Conservation (phyloP, 2,329 filamentous ascomycete species). For the Teratosphaeriaceae sp. region DNA sequence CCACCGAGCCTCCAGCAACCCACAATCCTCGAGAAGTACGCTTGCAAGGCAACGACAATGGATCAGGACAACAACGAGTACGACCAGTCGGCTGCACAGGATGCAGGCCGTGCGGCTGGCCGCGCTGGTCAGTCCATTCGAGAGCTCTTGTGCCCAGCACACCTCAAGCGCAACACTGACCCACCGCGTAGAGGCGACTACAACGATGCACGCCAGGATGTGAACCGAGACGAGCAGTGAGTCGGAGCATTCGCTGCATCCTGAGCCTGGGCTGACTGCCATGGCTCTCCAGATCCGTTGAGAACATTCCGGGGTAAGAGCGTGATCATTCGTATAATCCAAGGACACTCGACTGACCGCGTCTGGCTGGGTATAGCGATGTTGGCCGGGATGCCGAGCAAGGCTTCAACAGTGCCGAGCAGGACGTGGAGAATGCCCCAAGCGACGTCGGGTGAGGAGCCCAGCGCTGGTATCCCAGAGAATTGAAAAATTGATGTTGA, state of each 20-base stretch:
- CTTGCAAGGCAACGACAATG: background rate
- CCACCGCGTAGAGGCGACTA: no score
- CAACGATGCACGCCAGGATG: constrained; percentile 11
- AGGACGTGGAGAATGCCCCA: constrained; percentile 13
- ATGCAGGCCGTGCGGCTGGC: constrained; percentile 14
- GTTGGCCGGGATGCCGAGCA: constrained; percentile 7
- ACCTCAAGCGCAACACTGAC: no score
- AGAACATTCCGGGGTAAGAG: constrained; percentile 4
- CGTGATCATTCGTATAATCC: no score
- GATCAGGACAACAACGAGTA: constrained; percentile 3
- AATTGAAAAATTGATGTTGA: background rate
- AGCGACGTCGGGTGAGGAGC: constrained; percentile 7
- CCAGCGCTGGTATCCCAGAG: background rate
- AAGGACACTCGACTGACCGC: background rate
- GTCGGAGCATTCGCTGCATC: constrained; percentile 1
- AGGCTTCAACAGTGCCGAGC: constrained; percentile 10
- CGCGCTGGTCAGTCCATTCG: constrained; percentile 6
- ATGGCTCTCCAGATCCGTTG: background rate
- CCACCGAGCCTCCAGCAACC: no score
- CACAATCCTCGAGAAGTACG: background rate
- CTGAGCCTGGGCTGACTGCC: background rate
- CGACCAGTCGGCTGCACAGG: constrained; percentile 12
- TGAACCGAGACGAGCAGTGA: constrained; percentile 10
- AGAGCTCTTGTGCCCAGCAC: no score
- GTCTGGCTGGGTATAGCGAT: constrained; percentile 1